A percentile compares a stretch with the other conserved stretches of the same genome.
These are phyloP conservation scores for Cutaneotrichosporon mucoides DNA, from an alignment of 1,284 basidiomycete genomes.

Conservation along the genomic window DNA sequence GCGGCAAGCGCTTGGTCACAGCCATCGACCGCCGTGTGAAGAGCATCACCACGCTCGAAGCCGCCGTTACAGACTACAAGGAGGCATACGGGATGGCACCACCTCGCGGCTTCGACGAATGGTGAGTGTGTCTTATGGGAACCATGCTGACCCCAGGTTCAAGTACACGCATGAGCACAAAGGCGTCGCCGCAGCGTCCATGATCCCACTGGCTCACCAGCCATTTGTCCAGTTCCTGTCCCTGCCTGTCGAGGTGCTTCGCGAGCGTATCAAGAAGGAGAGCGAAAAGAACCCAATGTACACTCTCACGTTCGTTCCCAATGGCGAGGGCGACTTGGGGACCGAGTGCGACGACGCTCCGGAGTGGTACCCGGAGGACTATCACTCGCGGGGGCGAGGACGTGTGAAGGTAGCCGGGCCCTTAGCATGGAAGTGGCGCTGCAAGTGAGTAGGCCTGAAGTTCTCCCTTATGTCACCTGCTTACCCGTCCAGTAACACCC, in stretches of 20 bases:
- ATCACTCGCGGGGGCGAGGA: constrained; percentile 26
- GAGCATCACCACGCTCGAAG: constrained; percentile 22
- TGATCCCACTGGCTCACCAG: constrained; percentile 33
- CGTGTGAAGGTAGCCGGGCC: constrained; percentile 28
- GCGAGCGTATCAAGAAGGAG: constrained; percentile 23
- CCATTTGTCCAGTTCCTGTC: constrained; percentile 38
- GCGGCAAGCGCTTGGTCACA: constrained; percentile 22
- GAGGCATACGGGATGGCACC: constrained; percentile 33
- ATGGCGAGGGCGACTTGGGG: constrained; percentile 34
- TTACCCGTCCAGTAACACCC: constrained; percentile 31
- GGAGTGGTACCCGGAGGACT: constrained; percentile 19
- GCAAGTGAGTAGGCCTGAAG: constrained; percentile 29
- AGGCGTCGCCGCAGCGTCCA: constrained; percentile 24
- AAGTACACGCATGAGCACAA: constrained; percentile 26
- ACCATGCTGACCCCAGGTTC: constrained; percentile 28
- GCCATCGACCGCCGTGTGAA: constrained; percentile 27
- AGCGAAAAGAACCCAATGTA: constrained; percentile 19
- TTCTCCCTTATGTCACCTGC: not conserved
- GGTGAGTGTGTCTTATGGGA: constrained; percentile 21
- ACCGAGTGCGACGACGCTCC: constrained; percentile 28
- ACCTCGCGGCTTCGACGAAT: constrained; percentile 38
- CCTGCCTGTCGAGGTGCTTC: constrained; percentile 25
- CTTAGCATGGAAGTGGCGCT: constrained; percentile 31
- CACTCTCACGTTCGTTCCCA: constrained; percentile 35
- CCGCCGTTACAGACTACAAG: constrained; percentile 37